These are phyloP conservation scores for Russula brevipes DNA, from an alignment of 768 basidiomycete species.

Conservation along the genomic window DNA sequence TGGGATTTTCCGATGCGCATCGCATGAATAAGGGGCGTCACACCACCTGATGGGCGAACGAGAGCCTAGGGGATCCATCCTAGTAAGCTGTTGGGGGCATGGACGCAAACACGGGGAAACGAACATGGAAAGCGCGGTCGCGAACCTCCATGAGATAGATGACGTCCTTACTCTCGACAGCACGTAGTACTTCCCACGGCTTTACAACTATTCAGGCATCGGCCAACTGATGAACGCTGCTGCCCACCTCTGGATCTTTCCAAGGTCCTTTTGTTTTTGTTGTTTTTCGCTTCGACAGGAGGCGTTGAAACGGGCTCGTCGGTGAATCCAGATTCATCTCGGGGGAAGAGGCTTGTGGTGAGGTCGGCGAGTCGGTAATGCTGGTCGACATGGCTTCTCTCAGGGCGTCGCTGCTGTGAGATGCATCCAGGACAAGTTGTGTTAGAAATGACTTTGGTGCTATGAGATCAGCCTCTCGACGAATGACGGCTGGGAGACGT, in stretches of 20 bases:
- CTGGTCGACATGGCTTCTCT: constrained; percentile 21
- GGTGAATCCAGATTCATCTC: constrained; percentile 10
- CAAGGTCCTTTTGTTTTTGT: constrained; percentile 18
- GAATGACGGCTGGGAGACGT: constrained; percentile 51
- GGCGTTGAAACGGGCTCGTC: constrained; percentile 20
- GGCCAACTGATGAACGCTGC: background rate
- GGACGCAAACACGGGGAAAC: constrained; percentile 29
- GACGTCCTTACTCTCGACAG: constrained; percentile 81
- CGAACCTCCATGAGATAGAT: constrained; percentile 78
- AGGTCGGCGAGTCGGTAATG: constrained; percentile 37
- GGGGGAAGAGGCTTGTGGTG: constrained; percentile 8
- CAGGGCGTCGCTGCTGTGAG: constrained; percentile 31
- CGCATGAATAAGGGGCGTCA: constrained; percentile 86
- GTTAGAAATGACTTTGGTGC: constrained; percentile 55
- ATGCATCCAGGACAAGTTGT: constrained; percentile 38
- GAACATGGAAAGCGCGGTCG: constrained; percentile 72
- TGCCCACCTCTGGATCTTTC: constrained; percentile 24
- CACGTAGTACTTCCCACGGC: constrained; percentile 70
- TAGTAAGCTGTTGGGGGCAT: background rate
- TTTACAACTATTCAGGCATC: constrained; percentile 25
- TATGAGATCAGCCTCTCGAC: constrained; percentile 59
- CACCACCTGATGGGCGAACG: constrained; percentile 77
- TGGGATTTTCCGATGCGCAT: constrained; percentile 75
- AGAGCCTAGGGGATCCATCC: constrained; percentile 47
- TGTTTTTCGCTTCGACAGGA: constrained; percentile 24